phyloP scores from a whole-genome alignment of 352 stramenopile genomes.

The Globisporangium perplexum region DNA sequence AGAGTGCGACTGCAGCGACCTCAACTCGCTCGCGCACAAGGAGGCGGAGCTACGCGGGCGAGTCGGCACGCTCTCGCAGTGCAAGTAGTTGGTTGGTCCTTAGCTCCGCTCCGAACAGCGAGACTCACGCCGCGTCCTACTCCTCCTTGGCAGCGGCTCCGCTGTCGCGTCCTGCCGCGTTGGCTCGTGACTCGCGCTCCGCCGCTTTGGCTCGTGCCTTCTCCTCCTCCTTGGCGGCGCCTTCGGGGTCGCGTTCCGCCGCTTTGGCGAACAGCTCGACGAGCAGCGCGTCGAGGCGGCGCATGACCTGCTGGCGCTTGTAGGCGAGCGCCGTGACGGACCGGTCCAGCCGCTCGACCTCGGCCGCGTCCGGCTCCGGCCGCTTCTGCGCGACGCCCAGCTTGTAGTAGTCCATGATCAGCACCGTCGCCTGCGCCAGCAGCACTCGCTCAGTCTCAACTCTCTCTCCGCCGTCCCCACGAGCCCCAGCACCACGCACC shows the following conservation, averaged over 20 bases:
- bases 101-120: background rate
- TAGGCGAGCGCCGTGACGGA: slow-evolving; percentile 45
- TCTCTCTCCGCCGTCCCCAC: no score
- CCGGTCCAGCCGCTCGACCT: slow-evolving; percentile 47
- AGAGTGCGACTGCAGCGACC: slow-evolving; percentile 38
- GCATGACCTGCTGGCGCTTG: slow-evolving; percentile 61
- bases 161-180: no score
- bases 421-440: slow-evolving; percentile 60
- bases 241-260: slow-evolving; percentile 25
- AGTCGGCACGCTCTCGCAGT: slow-evolving; percentile 38
- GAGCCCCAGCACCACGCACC: slow-evolving; percentile 17
- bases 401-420: slow-evolving; percentile 79
- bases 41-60: slow-evolving; percentile 50
- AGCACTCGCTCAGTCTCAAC: no score
- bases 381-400: slow-evolving; percentile 30
- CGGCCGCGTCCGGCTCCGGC: slow-evolving; percentile 37
- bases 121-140: no score
- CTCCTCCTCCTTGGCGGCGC: no score
- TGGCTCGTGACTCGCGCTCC: no score
- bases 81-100: no score
- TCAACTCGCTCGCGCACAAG: slow-evolving; percentile 41
- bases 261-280: slow-evolving; percentile 56
- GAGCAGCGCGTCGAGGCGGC: slow-evolving; percentile 72
- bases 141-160: no score
- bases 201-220: no score